Evolutionary conservation across 176 grass and related monocot species (phyloP).

Genomic region (Pharus latifolius): DNA sequence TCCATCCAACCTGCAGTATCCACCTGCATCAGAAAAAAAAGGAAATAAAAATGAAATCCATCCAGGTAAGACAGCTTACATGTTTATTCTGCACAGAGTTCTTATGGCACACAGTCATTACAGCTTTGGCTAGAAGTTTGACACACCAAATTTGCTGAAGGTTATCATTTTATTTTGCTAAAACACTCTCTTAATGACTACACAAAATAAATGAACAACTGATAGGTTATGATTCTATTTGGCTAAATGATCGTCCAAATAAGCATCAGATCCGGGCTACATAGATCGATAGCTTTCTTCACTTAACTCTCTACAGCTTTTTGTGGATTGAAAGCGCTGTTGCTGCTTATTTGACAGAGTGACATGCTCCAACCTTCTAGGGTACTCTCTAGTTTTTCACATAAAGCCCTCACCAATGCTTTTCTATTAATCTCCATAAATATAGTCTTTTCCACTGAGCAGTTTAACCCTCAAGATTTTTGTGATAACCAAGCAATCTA

Average conservation of each 20-base stretch:
- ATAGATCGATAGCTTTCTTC: neutral
- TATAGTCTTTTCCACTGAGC: neutral
- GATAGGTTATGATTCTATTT: neutral
- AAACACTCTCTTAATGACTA: neutral
- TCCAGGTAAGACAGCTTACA: neutral
- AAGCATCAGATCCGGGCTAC: neutral
- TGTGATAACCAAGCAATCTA: neutral
- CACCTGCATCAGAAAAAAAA: constrained; percentile 46
- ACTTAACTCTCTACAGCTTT: neutral
- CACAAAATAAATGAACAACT: neutral
- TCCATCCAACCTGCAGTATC: constrained; percentile 94
- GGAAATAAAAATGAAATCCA: neutral
- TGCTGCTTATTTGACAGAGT: too few species aligned
- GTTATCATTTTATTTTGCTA: neutral
- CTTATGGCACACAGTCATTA: neutral
- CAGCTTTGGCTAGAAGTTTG: neutral
- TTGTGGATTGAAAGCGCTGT: neutral
- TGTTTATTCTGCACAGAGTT: neutral
- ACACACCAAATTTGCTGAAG: neutral
- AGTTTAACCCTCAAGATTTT: neutral
- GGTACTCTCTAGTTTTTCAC: neutral
- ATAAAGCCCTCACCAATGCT: too few species aligned
- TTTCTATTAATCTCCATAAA: neutral
- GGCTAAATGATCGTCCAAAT: neutral
- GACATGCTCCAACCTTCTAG: too few species aligned